Evolutionary conservation across 352 stramenopile genomes (phyloP), one percentile per base, ranked within the genome.

Genomic region (Phytophthora sp.): DNA sequence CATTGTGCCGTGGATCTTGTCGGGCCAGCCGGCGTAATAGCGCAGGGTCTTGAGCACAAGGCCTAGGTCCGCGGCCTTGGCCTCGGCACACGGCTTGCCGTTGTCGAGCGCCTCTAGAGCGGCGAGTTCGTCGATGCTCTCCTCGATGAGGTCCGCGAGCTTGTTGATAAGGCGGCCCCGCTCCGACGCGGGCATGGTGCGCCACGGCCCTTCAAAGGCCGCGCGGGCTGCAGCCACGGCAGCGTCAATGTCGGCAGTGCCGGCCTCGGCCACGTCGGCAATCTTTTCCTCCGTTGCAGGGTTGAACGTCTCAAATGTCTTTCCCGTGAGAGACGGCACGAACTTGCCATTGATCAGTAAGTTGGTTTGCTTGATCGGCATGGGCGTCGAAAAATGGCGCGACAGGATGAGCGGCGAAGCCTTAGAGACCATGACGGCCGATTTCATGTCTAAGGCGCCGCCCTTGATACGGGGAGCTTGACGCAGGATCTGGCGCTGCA

Each of bases 91-190:
- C 6, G 97, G 93, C 71, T 99, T 99, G 33, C 97, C 97, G 65
- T 89, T 96, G 83, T 99, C 97, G 7, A 97, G 61, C 21, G 95
- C 97, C 73, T 99, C 97, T 2, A 99, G 82, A 7, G 71, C 71
- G 6, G 71, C 76, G 2, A 96, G 75, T 57, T 94, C 86, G 51
- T 85, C 80, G 9, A 71, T 71, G 67, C 90, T 81, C 50, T 84
- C 38, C 41, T 82, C 69, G n/a, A 89, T 79, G 57, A 88, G 69
- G 57, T 88, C 77, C 3, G 77, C 77, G 16, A 86, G 76, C 47
- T 77, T 79, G 66, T 74, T 49, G 20, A 90, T 72, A 16, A 90
- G 50, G 18, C 66, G 62, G 15, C 77, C 79, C 49, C 76, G 80
- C 35, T 82, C 63, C 7, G 64, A n/a, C 0, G 71, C 61, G 6